phyloP scores from a whole-genome alignment of 2,329 filamentous ascomycete genomes.

The Cordyceps farinosa region DNA sequence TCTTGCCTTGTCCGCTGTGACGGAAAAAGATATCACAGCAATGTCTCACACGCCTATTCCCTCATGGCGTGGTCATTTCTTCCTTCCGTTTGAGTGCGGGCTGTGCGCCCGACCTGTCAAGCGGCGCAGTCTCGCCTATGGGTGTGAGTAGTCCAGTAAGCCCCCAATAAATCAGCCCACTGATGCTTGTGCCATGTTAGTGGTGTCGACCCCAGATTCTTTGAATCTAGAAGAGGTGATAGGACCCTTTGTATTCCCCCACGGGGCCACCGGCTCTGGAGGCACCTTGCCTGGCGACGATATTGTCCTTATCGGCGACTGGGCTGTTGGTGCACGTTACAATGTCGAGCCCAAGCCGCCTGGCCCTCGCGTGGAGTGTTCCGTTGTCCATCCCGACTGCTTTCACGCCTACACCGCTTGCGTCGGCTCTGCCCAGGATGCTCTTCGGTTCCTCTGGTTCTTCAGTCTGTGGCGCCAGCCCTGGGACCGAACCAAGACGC shows the following conservation, averaged over 20 bases:
- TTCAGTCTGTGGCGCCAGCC: slow-evolving; percentile 1
- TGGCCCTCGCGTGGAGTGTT: not conserved
- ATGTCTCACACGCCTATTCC: slow-evolving; percentile 44
- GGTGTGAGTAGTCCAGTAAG: not conserved
- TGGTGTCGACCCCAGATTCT: not conserved
- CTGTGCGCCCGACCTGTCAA: slow-evolving; percentile 2
- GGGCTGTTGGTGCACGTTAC: slow-evolving; percentile 4
- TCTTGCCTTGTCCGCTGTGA: not conserved
- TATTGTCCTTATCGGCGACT: not conserved
- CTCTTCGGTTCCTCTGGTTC: not conserved
- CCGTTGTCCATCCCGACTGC: not conserved
- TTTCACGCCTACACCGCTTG: not conserved
- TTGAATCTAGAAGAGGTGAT: not conserved
- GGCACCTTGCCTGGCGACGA: not conserved
- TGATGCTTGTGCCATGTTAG: not conserved
- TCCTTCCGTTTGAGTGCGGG: slow-evolving; percentile 4
- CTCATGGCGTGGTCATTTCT: slow-evolving; percentile 25
- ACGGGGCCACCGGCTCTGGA: not conserved
- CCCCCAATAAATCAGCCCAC: not conserved
- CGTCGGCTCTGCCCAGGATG: not conserved
- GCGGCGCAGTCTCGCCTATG: not conserved
- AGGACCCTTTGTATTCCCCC: not conserved
- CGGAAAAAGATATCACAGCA: not conserved
- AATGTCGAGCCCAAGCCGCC: not conserved
- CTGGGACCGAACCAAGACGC: not conserved